Percentiles rank a stretch among this genome's conserved stretches.
phyloP scores from a whole-genome alignment of 345 rosid genomes.

The Eutrema japonicum region DNA sequence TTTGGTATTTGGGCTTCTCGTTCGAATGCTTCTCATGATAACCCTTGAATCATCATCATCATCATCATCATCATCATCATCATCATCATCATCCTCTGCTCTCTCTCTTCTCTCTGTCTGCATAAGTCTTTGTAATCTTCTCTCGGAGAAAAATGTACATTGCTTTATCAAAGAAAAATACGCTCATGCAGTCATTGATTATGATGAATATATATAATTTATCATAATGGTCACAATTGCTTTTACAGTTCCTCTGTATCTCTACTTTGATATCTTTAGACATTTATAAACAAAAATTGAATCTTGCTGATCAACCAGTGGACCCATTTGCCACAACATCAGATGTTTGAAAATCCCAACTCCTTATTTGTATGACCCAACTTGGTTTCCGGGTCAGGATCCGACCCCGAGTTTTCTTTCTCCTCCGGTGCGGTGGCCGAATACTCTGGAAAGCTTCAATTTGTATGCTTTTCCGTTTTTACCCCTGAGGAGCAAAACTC shows the following conservation, averaged over 20 bases:
- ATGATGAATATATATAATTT: constrained; percentile 33
- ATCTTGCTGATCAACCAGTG: constrained; percentile 25
- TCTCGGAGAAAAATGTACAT: constrained; percentile 46
- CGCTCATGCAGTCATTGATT: constrained; percentile 35
- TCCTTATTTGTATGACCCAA: constrained; percentile 43
- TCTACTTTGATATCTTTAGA: neutral
- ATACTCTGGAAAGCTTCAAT: constrained; percentile 13
- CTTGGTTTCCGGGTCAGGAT: constrained; percentile 41
- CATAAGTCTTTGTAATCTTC: constrained; percentile 30
- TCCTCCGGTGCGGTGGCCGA: constrained; percentile 6
- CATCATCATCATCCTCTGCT: constrained; percentile 34
- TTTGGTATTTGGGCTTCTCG: constrained; percentile 97
- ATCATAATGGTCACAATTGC: constrained; percentile 18
- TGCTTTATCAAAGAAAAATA: constrained; percentile 36
- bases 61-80: constrained; percentile 41
- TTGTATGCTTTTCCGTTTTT: neutral
- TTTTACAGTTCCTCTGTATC: constrained; percentile 29
- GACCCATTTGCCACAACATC: constrained; percentile 33
- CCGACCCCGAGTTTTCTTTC: constrained; percentile 34
- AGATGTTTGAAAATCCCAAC: constrained; percentile 52
- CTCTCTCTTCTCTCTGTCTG: neutral
- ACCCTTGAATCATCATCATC: constrained; percentile 38
- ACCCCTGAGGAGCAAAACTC: constrained; percentile 32
- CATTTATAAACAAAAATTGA: constrained; percentile 12
- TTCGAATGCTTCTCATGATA: constrained; percentile 35